phyloP scores from a whole-genome alignment of 1,139 yeast species.

The Hyphopichia burtonii region DNA sequence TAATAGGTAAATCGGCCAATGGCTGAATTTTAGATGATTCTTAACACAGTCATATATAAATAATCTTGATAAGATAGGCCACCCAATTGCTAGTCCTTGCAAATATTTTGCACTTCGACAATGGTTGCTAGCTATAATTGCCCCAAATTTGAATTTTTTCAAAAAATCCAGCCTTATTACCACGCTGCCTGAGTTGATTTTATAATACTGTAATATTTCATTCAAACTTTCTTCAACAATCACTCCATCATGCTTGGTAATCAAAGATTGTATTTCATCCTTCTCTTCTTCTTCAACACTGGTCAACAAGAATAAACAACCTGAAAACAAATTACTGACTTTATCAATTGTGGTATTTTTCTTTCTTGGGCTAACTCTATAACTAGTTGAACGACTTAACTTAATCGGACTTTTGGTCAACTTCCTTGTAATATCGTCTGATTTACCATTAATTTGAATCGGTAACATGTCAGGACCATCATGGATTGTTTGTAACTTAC shows the following conservation, averaged over 20 bases:
- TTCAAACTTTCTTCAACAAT: conserved; percentile 50
- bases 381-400: not conserved
- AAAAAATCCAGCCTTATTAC: conserved; percentile 14
- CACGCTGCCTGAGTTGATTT: conserved; percentile 11
- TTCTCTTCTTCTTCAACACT: conserved; percentile 39
- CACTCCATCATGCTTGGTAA: conserved; percentile 52
- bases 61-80: conserved; percentile 75
- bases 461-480: not conserved
- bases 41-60: conserved; percentile 57
- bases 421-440: not conserved
- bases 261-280: conserved; percentile 30
- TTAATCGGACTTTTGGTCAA: not conserved
- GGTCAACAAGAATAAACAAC: conserved; percentile 38
- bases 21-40: conserved; percentile 15
- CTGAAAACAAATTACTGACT: conserved; percentile 15
- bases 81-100: conserved; percentile 83
- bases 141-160: conserved; percentile 50
- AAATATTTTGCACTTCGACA: conserved; percentile 73
- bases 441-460: not conserved
- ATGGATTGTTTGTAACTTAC: not conserved
- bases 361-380: conserved; percentile 7
- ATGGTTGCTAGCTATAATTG: conserved; percentile 57
- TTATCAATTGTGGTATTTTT: not conserved
- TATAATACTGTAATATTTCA: conserved; percentile 24
- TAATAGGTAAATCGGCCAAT: conserved; percentile 59